Conservation (phyloP, 1,284 basidiomycete species). For the Coriolopsis trogii region DNA sequence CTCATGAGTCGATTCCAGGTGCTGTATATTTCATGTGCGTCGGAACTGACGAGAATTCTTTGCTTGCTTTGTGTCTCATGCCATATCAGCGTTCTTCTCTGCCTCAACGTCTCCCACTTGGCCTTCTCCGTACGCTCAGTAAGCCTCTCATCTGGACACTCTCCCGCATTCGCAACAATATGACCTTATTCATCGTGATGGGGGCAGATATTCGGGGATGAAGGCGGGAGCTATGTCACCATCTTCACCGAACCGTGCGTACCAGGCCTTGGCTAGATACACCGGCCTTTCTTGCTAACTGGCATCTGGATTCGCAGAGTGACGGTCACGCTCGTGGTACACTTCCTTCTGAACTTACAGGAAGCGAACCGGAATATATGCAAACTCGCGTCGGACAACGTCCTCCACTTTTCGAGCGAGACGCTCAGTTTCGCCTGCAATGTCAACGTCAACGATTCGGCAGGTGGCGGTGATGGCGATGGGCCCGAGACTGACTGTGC, state of each 20-base stretch:
- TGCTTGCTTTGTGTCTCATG: neutral
- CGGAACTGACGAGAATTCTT: neutral
- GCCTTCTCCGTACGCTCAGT: neutral
- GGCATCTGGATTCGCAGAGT: neutral
- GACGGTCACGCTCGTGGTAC: neutral
- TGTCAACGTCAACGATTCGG: conserved; percentile 31
- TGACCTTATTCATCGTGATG: no score
- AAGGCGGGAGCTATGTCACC: neutral
- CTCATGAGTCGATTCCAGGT: neutral
- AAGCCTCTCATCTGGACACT: neutral
- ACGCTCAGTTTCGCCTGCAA: neutral
- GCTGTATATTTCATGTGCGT: neutral
- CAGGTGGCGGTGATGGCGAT: neutral
- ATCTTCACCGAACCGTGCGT: neutral
- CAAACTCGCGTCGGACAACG: neutral
- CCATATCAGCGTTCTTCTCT: neutral
- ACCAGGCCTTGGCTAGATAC: neutral
- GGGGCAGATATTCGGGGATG: neutral
- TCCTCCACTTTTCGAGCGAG: neutral
- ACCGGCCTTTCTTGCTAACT: neutral
- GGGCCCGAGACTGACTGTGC: neutral
- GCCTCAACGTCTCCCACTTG: neutral
- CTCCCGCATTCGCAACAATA: neutral
- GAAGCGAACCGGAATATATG: neutral
- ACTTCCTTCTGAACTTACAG: neutral